Conservation (phyloP, 352 stramenopile species). For the Phytophthora meadii region DNA sequence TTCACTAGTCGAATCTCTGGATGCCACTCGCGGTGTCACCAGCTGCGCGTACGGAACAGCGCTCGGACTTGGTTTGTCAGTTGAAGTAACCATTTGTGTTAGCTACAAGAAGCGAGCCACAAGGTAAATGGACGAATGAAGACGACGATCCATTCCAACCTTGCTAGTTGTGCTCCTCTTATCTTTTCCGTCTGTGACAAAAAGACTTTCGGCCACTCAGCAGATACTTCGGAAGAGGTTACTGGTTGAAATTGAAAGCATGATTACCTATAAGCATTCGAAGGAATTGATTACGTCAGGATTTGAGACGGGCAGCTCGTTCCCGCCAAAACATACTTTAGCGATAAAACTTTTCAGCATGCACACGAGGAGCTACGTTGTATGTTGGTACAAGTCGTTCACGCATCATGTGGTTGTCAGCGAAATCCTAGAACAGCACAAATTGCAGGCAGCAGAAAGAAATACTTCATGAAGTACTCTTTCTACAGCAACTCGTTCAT, state of each 20-base stretch:
- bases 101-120: background rate
- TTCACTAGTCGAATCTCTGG: background rate
- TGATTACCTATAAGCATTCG: background rate
- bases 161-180: slow-evolving; percentile 1
- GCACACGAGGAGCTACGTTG: no score
- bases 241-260: background rate
- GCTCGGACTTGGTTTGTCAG: slow-evolving; percentile 2
- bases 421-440: no score
- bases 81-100: slow-evolving; percentile 2
- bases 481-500: background rate
- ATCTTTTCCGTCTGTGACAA: slow-evolving; percentile 9
- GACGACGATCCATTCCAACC: background rate
- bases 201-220: background rate
- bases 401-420: no score
- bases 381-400: no score
- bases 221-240: no score
- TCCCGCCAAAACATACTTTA: background rate
- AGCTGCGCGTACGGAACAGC: slow-evolving; percentile 16
- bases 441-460: no score
- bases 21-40: slow-evolving; percentile 8
- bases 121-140: slow-evolving; percentile 12
- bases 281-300: slow-evolving; percentile 3
- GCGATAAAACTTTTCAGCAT: no score
- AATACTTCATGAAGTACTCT: no score
- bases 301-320: background rate